phyloP scores from a whole-genome alignment of 257 asterid species.

The Asclepias syriaca region DNA sequence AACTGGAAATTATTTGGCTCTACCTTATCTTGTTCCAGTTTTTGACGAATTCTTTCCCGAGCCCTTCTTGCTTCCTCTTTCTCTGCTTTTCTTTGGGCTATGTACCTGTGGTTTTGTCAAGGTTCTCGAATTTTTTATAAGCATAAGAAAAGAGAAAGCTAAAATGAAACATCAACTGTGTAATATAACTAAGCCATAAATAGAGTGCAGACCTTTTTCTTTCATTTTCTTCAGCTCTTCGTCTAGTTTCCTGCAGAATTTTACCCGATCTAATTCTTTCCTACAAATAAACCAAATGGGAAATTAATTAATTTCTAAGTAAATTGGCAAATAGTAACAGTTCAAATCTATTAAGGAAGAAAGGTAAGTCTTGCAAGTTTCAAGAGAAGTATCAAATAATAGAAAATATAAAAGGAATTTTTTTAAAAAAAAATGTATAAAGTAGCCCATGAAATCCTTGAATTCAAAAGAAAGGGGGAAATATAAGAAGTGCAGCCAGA shows the following conservation, averaged over 20 bases:
- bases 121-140: background rate
- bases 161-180: background rate
- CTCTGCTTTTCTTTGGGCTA: constrained; percentile 45
- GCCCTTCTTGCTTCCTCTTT: constrained; percentile 65
- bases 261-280: constrained; percentile 55
- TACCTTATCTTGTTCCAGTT: constrained; percentile 77
- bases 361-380: background rate
- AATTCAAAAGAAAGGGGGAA: background rate
- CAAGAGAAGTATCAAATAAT: background rate
- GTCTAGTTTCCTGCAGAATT: constrained; percentile 42
- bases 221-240: constrained; percentile 56
- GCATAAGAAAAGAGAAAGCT: background rate
- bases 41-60: constrained; percentile 56
- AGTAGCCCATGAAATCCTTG: background rate
- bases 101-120: constrained; percentile 27
- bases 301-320: background rate
- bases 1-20: constrained; percentile 8
- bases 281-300: constrained; percentile 26
- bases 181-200: background rate
- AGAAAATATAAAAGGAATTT: too few species aligned
- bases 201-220: constrained; percentile 43
- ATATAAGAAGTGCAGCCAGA: background rate
- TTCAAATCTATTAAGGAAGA: background rate
- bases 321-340: background rate
- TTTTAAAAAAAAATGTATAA: background rate